phyloP scores from a whole-genome alignment of 208 protist genomes.

The Leishmania turanica region DNA sequence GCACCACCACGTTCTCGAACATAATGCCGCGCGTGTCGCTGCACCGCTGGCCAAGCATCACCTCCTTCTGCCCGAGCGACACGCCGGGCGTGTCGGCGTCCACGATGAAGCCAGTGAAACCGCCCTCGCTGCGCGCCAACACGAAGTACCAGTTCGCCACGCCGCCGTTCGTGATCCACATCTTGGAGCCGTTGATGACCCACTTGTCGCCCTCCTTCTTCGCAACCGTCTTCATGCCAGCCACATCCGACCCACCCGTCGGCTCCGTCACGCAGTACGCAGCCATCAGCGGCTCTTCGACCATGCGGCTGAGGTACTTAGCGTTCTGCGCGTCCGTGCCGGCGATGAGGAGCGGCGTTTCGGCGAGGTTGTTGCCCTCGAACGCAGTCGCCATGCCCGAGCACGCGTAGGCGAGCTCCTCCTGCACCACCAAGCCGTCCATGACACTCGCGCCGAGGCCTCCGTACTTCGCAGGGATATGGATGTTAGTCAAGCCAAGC shows the following conservation, averaged over 20 bases:
- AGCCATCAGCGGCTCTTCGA: constrained; percentile 77
- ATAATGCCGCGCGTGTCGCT: constrained; percentile 91
- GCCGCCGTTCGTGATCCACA: constrained; percentile 96
- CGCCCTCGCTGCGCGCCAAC: constrained; percentile 72
- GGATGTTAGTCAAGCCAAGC: constrained; percentile 85
- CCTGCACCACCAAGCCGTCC: constrained; percentile 77
- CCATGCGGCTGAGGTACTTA: constrained; percentile 88
- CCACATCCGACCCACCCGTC: constrained; percentile 85
- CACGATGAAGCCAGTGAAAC: constrained; percentile 90
- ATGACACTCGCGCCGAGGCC: constrained; percentile 72
- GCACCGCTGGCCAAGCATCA: constrained; percentile 93
- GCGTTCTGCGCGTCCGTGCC: constrained; percentile 88
- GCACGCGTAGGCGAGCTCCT: constrained; percentile 90
- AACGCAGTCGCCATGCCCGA: constrained; percentile 86
- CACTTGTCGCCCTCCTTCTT: constrained; percentile 89
- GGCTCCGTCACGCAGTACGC: constrained; percentile 91
- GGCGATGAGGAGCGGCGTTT: constrained; percentile 85
- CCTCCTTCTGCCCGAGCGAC: constrained; percentile 77
- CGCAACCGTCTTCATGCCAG: constrained; percentile 84
- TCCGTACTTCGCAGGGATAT: constrained; percentile 83
- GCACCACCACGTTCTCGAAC: constrained; percentile 92
- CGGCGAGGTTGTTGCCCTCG: constrained; percentile 79
- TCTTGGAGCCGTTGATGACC: constrained; percentile 93
- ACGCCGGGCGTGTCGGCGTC: constrained; percentile 89
- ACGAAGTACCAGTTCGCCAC: constrained; percentile 94